Evolutionary conservation across 2,329 filamentous ascomycete species (phyloP), one percentile per base, ranked within the genome.

Genomic region (Fusarium sp.): DNA sequence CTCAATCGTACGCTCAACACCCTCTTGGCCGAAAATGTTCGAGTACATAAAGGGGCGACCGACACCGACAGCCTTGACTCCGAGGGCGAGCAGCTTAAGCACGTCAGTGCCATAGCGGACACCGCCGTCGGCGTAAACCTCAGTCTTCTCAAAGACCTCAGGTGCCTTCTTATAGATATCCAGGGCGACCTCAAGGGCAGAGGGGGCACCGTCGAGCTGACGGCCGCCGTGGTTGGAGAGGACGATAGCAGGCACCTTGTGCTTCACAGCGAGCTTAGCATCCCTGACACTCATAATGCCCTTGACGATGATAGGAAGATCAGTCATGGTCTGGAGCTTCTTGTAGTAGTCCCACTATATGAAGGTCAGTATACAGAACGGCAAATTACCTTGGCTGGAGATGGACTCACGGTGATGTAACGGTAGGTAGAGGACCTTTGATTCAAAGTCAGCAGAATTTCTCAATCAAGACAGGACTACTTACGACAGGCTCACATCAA

Each of bases 1-100:
- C 17, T 74, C 17, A 49, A 82, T 77, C 6, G 77, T 82, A 75
- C 81, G 82, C 72, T 81, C 76, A 2, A 88, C 85, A 31, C 87
- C 87, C 14, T 83, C 81, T 20, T 57, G 49, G 22, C 66, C 66
- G 56, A 65, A 68, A 6, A 68, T 33, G 12, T 68, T 68, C 29
- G 84, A 79, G 74, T 82, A 88, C 85, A 88, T 86, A 62, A 85
- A 83, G 4, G 85, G 82, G 1, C 87, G 77, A 12, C 86, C 87
- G 5, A 89, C 64, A n/a, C 86, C 80, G 16, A 84, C 82, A 4
- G 81, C 82, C 67, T 79, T 81, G 36, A 83, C 83, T 8, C 83
- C 82, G 10, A 84, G 79, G 0, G 82, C 79, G 17, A 85, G 76
- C 5, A 83, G 77, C 62, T 83, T 81, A 20, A 84, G 73, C 4